phyloP scores from a whole-genome alignment of 768 basidiomycete species.

The Termitomyces sp. region DNA sequence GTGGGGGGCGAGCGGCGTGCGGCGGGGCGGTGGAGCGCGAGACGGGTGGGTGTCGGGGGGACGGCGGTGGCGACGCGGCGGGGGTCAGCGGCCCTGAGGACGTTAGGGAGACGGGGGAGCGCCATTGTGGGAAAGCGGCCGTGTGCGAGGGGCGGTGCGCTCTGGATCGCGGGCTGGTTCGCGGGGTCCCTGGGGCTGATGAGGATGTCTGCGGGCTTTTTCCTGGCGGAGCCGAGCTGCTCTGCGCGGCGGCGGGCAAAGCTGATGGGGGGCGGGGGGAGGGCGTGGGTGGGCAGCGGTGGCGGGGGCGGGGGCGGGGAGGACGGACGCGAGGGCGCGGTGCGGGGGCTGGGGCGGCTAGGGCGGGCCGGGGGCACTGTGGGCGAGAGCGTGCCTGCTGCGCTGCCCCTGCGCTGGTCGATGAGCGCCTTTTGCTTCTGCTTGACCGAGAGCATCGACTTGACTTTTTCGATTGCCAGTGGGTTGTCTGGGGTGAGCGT shows the following conservation, averaged over 20 bases:
- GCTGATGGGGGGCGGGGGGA: slow-evolving; percentile 70
- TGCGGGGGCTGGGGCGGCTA: slow-evolving; percentile 11
- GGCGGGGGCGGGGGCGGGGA: slow-evolving; percentile 23
- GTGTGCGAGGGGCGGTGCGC: slow-evolving; percentile 61
- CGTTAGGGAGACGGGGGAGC: slow-evolving; percentile 58
- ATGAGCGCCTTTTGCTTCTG: slow-evolving; percentile 69
- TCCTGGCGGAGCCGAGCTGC: slow-evolving; percentile 52
- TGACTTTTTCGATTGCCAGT: slow-evolving; percentile 52
- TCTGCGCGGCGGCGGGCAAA: slow-evolving; percentile 72
- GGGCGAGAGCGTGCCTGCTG: slow-evolving; percentile 35
- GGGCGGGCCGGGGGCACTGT: slow-evolving; percentile 17
- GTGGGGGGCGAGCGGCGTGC: slow-evolving; percentile 45
- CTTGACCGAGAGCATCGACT: slow-evolving; percentile 58
- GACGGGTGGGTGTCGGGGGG: slow-evolving; percentile 67
- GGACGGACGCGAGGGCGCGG: slow-evolving; percentile 29
- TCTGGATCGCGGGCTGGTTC: slow-evolving; percentile 66
- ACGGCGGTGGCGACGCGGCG: slow-evolving; percentile 55
- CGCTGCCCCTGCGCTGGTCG: slow-evolving; percentile 64
- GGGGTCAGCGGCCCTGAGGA: slow-evolving; percentile 34
- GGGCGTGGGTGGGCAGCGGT: slow-evolving; percentile 30
- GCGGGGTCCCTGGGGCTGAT: slow-evolving; percentile 66
- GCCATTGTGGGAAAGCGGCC: slow-evolving; percentile 58
- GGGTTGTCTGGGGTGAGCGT: slow-evolving; percentile 56
- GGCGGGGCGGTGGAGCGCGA: slow-evolving; percentile 41
- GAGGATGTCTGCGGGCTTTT: slow-evolving; percentile 75